Evolutionary conservation across 2,329 filamentous ascomycete genomes (phyloP).

Genomic region (Tolypocladium guangdongense): DNA sequence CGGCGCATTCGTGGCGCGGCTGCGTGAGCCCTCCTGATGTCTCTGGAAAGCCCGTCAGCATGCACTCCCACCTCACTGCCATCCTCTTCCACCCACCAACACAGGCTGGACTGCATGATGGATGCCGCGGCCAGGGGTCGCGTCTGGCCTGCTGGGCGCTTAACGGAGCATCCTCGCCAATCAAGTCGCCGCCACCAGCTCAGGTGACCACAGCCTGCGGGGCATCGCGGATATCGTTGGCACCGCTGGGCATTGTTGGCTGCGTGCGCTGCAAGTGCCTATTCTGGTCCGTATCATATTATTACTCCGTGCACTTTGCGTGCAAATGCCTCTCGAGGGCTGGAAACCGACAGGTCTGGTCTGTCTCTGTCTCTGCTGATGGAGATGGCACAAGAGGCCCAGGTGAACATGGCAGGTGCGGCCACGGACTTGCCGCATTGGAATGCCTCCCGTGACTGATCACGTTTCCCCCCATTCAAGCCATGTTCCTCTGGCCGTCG

Average conservation of each 20-base stretch:
- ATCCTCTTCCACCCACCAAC: neutral
- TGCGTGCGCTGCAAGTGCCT: neutral
- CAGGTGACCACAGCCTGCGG: neutral
- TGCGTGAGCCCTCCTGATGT: neutral
- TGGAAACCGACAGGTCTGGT: neutral
- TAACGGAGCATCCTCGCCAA: neutral
- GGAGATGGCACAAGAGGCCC: neutral
- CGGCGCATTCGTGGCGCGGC: neutral
- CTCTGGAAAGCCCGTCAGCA: neutral
- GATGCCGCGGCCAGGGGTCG: neutral
- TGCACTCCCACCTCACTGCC: neutral
- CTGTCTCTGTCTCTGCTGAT: neutral
- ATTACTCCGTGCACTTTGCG: neutral
- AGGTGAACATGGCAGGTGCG: neutral
- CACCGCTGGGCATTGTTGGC: neutral
- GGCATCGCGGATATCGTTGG: neutral
- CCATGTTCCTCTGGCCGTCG: neutral
- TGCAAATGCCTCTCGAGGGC: neutral
- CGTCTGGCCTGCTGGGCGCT: neutral
- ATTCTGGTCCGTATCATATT: too few species aligned
- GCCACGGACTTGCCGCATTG: neutral
- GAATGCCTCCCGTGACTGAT: neutral
- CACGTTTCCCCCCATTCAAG: neutral
- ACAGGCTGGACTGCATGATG: too few species aligned
- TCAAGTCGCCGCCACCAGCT: neutral